Conservation (phyloP, 495 filamentous ascomycete genomes). For the Daldinia bambusicola region DNA sequence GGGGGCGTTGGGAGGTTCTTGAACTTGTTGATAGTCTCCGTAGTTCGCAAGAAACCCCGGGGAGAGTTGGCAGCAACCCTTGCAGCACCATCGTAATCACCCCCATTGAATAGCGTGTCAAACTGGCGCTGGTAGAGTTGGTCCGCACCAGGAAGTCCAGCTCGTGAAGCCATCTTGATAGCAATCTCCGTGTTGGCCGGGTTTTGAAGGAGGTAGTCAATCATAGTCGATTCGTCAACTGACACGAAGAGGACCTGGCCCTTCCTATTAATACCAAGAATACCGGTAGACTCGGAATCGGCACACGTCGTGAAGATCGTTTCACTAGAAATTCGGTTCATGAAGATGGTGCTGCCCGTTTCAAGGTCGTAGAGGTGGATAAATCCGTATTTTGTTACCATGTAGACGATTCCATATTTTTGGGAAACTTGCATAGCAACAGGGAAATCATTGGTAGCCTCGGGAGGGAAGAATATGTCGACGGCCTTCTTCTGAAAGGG, state of each 20-base stretch:
- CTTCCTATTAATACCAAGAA: constrained; percentile 96
- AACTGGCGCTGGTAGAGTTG: constrained; percentile 94
- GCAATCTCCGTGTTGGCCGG: constrained; percentile 90
- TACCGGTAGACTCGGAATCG: constrained; percentile 84
- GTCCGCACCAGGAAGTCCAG: constrained; percentile 93
- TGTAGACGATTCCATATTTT: constrained; percentile 94
- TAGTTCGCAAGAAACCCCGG: constrained; percentile 91
- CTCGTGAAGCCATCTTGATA: constrained; percentile 93
- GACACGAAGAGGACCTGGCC: constrained; percentile 94
- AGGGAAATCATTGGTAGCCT: constrained; percentile 95
- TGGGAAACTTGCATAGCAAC: constrained; percentile 97
- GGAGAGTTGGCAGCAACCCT: constrained; percentile 97
- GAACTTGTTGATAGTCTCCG: constrained; percentile 93
- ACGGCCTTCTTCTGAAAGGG: constrained; percentile 93
- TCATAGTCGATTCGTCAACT: constrained; percentile 88
- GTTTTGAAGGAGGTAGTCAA: constrained; percentile 94
- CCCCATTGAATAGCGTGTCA: constrained; percentile 78
- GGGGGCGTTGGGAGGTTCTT: constrained; percentile 81
- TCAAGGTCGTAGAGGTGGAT: constrained; percentile 99
- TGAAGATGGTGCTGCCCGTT: constrained; percentile 97
- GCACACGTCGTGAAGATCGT: constrained; percentile 95
- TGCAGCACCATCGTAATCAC: constrained; percentile 86
- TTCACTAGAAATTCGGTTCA: constrained; percentile 99
- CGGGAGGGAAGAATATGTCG: constrained; percentile 95
- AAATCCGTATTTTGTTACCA: constrained; percentile 99